Conservation (phyloP, 2,329 filamentous ascomycete genomes). For the Aspergillus viridinutans region DNA sequence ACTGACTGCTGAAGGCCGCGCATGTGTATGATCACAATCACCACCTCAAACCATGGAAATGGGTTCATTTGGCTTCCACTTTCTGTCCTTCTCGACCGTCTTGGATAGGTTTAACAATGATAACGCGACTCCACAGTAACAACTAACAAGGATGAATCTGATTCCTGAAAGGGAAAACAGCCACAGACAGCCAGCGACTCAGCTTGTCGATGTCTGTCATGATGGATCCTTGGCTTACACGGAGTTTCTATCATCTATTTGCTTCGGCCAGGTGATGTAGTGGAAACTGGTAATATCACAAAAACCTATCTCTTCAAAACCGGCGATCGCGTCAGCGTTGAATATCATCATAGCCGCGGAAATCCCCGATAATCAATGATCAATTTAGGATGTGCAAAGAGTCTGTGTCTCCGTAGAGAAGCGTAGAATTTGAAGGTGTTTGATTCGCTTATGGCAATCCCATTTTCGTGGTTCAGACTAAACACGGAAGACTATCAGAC, state of each 20-base stretch:
- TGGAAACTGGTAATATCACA: background rate
- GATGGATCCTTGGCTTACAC: background rate
- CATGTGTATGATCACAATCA: constrained; percentile 5
- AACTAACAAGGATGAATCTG: background rate
- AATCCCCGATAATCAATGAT: background rate
- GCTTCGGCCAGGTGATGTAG: background rate
- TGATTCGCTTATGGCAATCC: background rate
- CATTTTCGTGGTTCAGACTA: constrained; percentile 18
- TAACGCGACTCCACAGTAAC: background rate
- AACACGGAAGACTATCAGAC: constrained; percentile 12
- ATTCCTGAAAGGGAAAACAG: background rate
- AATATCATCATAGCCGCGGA: background rate
- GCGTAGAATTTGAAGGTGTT: background rate
- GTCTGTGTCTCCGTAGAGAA: background rate
- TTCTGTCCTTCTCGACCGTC: background rate
- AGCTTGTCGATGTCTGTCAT: background rate
- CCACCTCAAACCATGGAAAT: constrained; percentile 5
- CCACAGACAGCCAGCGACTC: background rate
- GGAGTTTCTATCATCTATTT: background rate
- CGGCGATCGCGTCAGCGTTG: background rate
- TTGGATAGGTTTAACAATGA: constrained; percentile 2
- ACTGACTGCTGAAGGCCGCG: constrained; percentile 4
- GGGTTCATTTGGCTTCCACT: background rate
- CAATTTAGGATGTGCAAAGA: background rate
- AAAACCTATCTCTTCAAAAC: background rate